Conservation (phyloP, 768 basidiomycete genomes). For the Zangia roseola region DNA sequence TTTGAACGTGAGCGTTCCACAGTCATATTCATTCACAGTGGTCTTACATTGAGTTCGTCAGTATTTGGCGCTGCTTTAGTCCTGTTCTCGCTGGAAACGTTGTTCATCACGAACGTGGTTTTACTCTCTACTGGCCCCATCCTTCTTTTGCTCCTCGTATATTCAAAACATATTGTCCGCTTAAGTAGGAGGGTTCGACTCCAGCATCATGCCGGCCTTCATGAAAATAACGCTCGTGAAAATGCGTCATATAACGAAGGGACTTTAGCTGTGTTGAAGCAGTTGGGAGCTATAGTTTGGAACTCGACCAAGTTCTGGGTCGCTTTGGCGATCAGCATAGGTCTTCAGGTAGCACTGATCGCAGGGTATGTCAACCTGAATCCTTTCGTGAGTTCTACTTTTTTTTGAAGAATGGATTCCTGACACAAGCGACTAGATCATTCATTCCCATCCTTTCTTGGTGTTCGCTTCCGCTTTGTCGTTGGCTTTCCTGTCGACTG, state of each 20-base stretch:
- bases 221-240: slow-evolving; percentile 4
- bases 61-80: slow-evolving; percentile 60
- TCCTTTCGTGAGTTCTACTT: slow-evolving; percentile 50
- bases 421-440: slow-evolving; percentile 41
- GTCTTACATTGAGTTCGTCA: slow-evolving; percentile 25
- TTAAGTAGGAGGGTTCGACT: slow-evolving; percentile 19
- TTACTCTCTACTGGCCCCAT: slow-evolving; percentile 65
- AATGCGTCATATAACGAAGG: slow-evolving; percentile 9
- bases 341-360: slow-evolving; percentile 48
- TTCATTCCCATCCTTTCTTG: slow-evolving; percentile 55
- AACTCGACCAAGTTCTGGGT: slow-evolving; percentile 64
- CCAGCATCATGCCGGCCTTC: background rate
- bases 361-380: slow-evolving; percentile 54
- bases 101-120: slow-evolving; percentile 58
- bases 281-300: slow-evolving; percentile 37
- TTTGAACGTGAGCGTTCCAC: slow-evolving; percentile 60
- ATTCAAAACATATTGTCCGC: slow-evolving; percentile 29
- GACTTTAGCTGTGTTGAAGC: slow-evolving; percentile 26
- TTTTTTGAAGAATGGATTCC: background rate
- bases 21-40: background rate
- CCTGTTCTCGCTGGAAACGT: slow-evolving; percentile 48
- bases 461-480: slow-evolving; percentile 50
- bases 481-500: slow-evolving; percentile 48
- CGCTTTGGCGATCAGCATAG: slow-evolving; percentile 45
- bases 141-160: slow-evolving; percentile 45